A percentile compares a stretch with the other conserved stretches of the same genome.
Conservation (phyloP, 2,329 filamentous ascomycete genomes). For the Colletotrichum sp. region DNA sequence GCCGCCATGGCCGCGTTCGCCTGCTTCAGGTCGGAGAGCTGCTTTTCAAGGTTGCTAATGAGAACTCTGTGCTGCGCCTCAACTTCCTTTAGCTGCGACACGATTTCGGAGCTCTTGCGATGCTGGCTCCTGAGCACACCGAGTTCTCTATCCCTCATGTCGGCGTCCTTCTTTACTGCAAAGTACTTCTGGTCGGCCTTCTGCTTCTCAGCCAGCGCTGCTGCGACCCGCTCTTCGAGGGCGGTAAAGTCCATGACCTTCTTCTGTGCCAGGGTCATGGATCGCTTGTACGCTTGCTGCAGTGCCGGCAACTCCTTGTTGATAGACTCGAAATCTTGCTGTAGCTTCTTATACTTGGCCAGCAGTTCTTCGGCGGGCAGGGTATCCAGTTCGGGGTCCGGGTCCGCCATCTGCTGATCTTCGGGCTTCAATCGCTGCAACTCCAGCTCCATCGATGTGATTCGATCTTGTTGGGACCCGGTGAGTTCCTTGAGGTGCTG, state of each 20-base stretch:
- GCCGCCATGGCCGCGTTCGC: conserved; percentile 72
- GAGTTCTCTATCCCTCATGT: conserved; percentile 82
- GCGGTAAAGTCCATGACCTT: conserved; percentile 80
- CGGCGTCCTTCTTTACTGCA: conserved; percentile 91
- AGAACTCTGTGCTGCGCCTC: conserved; percentile 79
- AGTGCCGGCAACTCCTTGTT: conserved; percentile 88
- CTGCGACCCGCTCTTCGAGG: conserved; percentile 78
- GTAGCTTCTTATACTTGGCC: conserved; percentile 73
- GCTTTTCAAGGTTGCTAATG: conserved; percentile 87
- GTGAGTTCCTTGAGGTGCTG: conserved; percentile 82
- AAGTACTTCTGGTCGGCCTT: conserved; percentile 99
- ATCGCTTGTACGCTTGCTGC: conserved; percentile 89
- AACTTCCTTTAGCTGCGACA: conserved; percentile 89
- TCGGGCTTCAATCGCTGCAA: conserved; percentile 70
- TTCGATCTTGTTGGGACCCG: conserved; percentile 79
- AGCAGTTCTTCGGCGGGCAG: conserved; percentile 75
- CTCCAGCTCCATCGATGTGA: conserved; percentile 82
- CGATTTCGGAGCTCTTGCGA: conserved; percentile 89
- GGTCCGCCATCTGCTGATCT: conserved; percentile 49
- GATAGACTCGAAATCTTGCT: conserved; percentile 82
- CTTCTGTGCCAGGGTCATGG: conserved; percentile 81
- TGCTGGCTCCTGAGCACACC: conserved; percentile 82
- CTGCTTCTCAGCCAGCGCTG: conserved; percentile 84
- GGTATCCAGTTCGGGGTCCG: conserved; percentile 56
- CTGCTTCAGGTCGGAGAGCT: conserved; percentile 82